Evolutionary conservation across 352 stramenopile species (phyloP), one percentile per base, ranked within the genome.

Genomic region (Saprolegnia parasitica): DNA sequence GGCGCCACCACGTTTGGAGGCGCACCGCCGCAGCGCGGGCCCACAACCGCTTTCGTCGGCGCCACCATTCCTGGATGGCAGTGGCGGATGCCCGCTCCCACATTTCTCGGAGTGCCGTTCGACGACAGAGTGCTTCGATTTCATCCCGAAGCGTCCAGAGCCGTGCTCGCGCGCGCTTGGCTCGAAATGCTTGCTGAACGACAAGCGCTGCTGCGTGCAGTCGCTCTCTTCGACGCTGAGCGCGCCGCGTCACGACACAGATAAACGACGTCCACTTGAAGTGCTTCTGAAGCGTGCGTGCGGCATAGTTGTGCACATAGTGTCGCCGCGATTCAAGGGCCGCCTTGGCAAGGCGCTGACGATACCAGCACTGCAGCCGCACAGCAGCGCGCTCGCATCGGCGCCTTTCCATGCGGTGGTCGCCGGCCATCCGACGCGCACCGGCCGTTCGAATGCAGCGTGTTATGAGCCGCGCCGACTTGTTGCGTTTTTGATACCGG

Each of bases 11-110:
- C 35, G 11, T 2, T 60, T 60, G 52, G 1, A 60, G 11, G 24
- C 35, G 24, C 24, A 24, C 20, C 52, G 35, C 52, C 9, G 52
- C 52, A 16, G 52, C 20, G 52, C 20, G 52, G 11, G 10, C 13
- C 52, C 52, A 60, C 52, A 15, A 1, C 23, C 21, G 49, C 49
- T 56, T 10, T 50, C n/a, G 40, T 24, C 73, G 68, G 6, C 78
- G 77, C 81, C 84, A 92, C 73, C 80, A 88, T 6, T 56, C 75
- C 71, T 90, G 81, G 39, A 92, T 85, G 5, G 73, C 78, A 13
- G 80, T 87, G 24, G 84, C 84, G 64, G 88, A 90, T n/a, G 81
- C 79, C 35, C 89, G 87, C 47, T 78, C 67, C 84, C 84, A 92
- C 84, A 92, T 92, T 1, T 58, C 13, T 1, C 76, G 67, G 32